phyloP scores from a whole-genome alignment of 1,284 basidiomycete genomes.

The Tremellales sp. region DNA sequence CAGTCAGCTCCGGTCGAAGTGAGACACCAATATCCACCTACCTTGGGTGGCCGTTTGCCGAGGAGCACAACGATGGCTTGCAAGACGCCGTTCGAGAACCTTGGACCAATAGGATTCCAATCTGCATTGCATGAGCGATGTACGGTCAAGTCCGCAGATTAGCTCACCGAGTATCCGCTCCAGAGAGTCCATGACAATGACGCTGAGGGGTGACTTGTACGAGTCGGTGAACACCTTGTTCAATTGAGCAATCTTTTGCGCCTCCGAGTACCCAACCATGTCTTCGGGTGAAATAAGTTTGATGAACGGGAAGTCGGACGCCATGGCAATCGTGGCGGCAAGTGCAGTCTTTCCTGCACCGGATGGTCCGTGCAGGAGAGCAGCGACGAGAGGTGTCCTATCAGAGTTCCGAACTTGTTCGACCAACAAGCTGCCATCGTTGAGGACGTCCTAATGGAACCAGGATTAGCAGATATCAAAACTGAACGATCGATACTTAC shows the following conservation, averaged over 20 bases:
- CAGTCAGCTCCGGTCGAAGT: not conserved
- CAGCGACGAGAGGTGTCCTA: slow-evolving; percentile 86
- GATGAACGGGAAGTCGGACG: slow-evolving; percentile 94
- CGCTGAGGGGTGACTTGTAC: slow-evolving; percentile 94
- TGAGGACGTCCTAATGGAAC: slow-evolving; percentile 66
- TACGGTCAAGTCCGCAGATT: not conserved
- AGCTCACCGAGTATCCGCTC: slow-evolving; percentile 77
- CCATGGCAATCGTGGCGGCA: slow-evolving; percentile 89
- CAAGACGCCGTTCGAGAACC: slow-evolving; percentile 92
- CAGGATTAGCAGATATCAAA: slow-evolving; percentile 4
- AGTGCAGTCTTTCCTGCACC: slow-evolving; percentile 94
- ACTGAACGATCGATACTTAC: slow-evolving; percentile 11
- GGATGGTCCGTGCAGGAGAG: slow-evolving; percentile 81
- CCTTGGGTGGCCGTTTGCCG: slow-evolving; percentile 87
- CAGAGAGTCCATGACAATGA: slow-evolving; percentile 93
- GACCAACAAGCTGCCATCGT: slow-evolving; percentile 86
- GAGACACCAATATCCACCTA: slow-evolving; percentile 37
- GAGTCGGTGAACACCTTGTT: slow-evolving; percentile 94
- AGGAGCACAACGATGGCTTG: slow-evolving; percentile 89
- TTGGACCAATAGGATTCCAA: slow-evolving; percentile 95
- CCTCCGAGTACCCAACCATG: slow-evolving; percentile 93
- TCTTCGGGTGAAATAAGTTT: slow-evolving; percentile 94
- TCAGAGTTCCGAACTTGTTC: slow-evolving; percentile 91
- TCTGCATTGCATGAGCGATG: slow-evolving; percentile 53
- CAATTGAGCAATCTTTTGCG: slow-evolving; percentile 86